Evolutionary conservation across 345 rosid genomes (phyloP), one percentile per base, ranked within the genome.

Genomic region (Clausena lansium): DNA sequence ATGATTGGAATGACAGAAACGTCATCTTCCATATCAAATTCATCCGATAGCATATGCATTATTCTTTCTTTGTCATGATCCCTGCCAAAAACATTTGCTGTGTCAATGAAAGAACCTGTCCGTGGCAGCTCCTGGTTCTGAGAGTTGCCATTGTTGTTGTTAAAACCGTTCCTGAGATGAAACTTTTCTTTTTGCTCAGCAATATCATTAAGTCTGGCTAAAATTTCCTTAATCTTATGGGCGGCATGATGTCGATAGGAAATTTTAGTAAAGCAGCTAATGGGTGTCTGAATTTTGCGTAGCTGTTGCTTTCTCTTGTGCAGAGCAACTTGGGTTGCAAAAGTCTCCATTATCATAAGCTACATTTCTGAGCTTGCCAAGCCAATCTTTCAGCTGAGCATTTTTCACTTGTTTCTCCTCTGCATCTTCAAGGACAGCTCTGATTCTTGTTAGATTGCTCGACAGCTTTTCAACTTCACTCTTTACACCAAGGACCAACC

Each of bases 1-100:
- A 54, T 22, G 25, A 80, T 75, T 38, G 82, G 55, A 61, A 67
- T 67, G 9, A 79, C 65, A 74, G 70, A 58, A 10, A 79, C 36
- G 1, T 61, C 58, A 32, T 24, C 73, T 65, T 66, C 73, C 20
- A 5, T 9, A 8, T 63, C 76, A 22, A 64, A 64, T 28, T 79
- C 69, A 27, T 58, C 28, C 32, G 32, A 30, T 2, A 30, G 32
- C 32, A 80, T 2, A 17, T 75, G 8, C 19, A 54, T 28, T 7
- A 69, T 36, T 8, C 32, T 63, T 54, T 54, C 58, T 63, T 33
- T 62, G 10, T 80, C 79, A 1, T n/a, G 22, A 35, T 75, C 76
- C 64, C 78, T 59, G 1, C 82, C 82, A 20, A 74, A 24, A 45
- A 79, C 78, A 39, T 35, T 6, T 0, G n/a, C n/a, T n/a, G 7